These are phyloP conservation scores for Gossypium aridum DNA, from an alignment of 441 rosid genomes.

Conservation along the genomic window DNA sequence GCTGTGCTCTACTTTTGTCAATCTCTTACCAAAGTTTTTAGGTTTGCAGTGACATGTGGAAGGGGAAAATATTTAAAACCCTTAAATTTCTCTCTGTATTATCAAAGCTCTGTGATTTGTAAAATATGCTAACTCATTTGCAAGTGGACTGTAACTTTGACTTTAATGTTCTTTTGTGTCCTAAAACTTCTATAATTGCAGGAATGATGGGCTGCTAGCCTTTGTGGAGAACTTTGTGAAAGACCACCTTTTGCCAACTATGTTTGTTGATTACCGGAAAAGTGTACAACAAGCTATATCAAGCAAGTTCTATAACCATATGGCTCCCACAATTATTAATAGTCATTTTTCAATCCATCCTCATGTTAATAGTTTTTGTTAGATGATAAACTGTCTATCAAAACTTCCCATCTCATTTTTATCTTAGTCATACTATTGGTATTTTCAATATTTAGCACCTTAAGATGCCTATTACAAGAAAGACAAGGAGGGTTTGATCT, in stretches of 20 bases:
- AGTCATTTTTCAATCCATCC: neutral
- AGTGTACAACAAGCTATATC: constrained; percentile 99
- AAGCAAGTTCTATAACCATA: constrained; percentile 49
- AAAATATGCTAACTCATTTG: neutral
- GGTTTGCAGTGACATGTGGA: constrained; percentile 1
- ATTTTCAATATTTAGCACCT: neutral
- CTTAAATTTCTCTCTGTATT: neutral
- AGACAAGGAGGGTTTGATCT: neutral
- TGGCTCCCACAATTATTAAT: neutral
- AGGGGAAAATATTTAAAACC: neutral
- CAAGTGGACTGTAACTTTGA: neutral
- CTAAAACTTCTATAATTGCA: constrained; percentile 27
- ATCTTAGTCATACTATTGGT: neutral
- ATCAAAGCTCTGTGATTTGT: constrained; percentile 5
- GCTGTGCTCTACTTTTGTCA: neutral
- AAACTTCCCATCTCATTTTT: neutral
- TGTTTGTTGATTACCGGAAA: constrained; percentile 97
- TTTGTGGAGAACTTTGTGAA: constrained; percentile 96
- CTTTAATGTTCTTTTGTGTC: neutral
- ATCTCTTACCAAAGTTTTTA: constrained; percentile 1
- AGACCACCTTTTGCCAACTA: constrained; percentile 94
- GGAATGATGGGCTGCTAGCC: constrained; percentile 94
- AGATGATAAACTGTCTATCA: neutral
- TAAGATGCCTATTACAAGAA: neutral
- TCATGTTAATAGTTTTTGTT: neutral